These are phyloP conservation scores for Dictyostelium brefeldianum DNA, from an alignment of 78 protist genomes.

Conservation along the genomic window DNA sequence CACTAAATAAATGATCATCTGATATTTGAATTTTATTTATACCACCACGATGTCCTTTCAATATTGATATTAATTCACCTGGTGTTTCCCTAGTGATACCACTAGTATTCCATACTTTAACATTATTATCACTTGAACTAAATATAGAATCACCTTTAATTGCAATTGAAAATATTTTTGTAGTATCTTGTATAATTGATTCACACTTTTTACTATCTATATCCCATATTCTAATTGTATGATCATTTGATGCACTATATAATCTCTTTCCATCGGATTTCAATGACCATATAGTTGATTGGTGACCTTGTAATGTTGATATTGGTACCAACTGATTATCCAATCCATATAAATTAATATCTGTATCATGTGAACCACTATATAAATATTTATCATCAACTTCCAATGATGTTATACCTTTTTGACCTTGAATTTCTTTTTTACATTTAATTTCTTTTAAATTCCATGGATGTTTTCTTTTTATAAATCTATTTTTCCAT, in stretches of 20 bases:
- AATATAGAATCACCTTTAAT: conserved; percentile 25
- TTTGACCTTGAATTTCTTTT: conserved; percentile 3
- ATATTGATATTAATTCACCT: neutral
- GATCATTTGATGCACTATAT: conserved; percentile 79
- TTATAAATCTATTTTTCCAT: conserved; percentile 36
- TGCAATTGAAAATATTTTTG: conserved; percentile 52
- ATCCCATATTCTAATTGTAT: conserved; percentile 65
- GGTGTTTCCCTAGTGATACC: neutral
- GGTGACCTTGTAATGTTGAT: conserved; percentile 38
- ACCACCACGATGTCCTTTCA: conserved; percentile 48
- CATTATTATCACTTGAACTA: conserved; percentile 52
- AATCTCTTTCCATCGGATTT: conserved; percentile 55
- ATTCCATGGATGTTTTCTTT: conserved; percentile 58
- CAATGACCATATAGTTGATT: conserved; percentile 73
- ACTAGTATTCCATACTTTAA: conserved; percentile 58
- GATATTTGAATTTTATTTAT: conserved; percentile 24
- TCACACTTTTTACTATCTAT: neutral
- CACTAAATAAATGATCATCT: conserved; percentile 23
- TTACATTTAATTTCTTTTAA: neutral
- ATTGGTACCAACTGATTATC: neutral
- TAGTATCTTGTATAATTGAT: neutral
- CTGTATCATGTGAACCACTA: conserved; percentile 77
- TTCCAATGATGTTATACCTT: conserved; percentile 64
- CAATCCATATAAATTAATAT: conserved; percentile 36
- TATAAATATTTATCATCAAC: conserved; percentile 69